Evolutionary conservation across 176 grass and related monocot genomes (phyloP).

Genomic region (Aegilops bicornis): DNA sequence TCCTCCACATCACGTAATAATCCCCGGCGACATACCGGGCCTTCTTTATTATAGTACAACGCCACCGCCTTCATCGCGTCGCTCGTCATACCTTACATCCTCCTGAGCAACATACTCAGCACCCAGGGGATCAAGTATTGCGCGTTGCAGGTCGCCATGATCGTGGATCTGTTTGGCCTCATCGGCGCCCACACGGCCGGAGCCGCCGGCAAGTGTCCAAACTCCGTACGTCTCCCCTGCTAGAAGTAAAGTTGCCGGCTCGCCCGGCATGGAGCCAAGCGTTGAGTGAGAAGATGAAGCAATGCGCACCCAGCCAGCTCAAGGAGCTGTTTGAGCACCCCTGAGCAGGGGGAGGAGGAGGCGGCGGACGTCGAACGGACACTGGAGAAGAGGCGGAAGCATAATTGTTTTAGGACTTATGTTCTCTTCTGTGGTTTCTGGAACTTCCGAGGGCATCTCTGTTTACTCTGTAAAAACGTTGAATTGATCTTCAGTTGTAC

Average conservation of each 20-base stretch:
- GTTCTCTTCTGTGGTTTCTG: no score
- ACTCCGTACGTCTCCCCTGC: slow-evolving; percentile 32
- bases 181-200: slow-evolving; percentile 38
- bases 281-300: background rate
- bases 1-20: slow-evolving; percentile 38
- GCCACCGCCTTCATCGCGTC: slow-evolving; percentile 49
- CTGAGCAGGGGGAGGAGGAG: background rate
- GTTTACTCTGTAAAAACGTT: no score
- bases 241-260: background rate
- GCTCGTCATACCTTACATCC: slow-evolving; percentile 45
- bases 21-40: slow-evolving; percentile 22
- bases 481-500: no score
- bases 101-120: slow-evolving; percentile 45
- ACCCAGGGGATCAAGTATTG: slow-evolving; percentile 35
- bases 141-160: slow-evolving; percentile 39
- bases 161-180: slow-evolving; percentile 40
- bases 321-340: slow-evolving; percentile 13
- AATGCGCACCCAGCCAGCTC: background rate
- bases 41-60: slow-evolving; percentile 61
- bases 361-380: background rate
- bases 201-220: slow-evolving; percentile 27
- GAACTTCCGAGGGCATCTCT: no score
- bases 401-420: no score
- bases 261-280: background rate
- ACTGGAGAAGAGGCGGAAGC: no score